Conservation (phyloP, 2,329 filamentous ascomycete genomes). For the Gaeumannomyces tritici region DNA sequence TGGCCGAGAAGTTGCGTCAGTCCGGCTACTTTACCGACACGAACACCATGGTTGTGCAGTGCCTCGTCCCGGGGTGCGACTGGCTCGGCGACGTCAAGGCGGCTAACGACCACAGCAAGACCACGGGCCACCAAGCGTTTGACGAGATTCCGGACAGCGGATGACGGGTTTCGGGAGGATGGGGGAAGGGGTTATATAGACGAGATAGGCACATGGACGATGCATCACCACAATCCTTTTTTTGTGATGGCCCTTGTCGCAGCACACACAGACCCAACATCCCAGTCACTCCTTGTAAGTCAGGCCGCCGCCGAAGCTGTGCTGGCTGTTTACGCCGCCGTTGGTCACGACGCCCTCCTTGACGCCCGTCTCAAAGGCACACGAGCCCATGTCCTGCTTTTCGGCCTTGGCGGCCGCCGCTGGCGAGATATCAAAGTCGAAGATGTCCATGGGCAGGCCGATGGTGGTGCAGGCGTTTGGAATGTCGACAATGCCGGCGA, state of each 20-base stretch:
- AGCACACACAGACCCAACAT: neutral
- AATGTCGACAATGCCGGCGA: constrained; percentile 84
- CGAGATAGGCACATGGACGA: neutral
- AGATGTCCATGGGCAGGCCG: constrained; percentile 85
- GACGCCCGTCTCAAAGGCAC: constrained; percentile 50
- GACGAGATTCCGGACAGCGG: constrained; percentile 13
- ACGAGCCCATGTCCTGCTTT: constrained; percentile 56
- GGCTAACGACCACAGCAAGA: constrained; percentile 39
- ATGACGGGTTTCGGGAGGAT: neutral
- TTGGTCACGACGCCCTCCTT: constrained; percentile 30
- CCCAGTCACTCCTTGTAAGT: constrained; percentile 28
- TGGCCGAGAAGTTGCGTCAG: constrained; percentile 56
- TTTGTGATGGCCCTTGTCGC: neutral
- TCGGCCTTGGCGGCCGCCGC: constrained; percentile 29
- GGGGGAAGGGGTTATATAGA: neutral
- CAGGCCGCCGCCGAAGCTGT: constrained; percentile 40
- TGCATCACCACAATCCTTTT: neutral
- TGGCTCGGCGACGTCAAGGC: constrained; percentile 51
- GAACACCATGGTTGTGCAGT: constrained; percentile 66
- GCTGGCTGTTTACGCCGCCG: constrained; percentile 35
- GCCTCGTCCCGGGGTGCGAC: constrained; percentile 52
- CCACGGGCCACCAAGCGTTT: constrained; percentile 47
- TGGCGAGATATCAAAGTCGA: constrained; percentile 87
- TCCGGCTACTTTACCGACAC: constrained; percentile 87
- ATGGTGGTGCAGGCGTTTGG: constrained; percentile 87